Evolutionary conservation across 2,329 filamentous ascomycete species (phyloP).

Genomic region (Colletotrichum orbiculare): DNA sequence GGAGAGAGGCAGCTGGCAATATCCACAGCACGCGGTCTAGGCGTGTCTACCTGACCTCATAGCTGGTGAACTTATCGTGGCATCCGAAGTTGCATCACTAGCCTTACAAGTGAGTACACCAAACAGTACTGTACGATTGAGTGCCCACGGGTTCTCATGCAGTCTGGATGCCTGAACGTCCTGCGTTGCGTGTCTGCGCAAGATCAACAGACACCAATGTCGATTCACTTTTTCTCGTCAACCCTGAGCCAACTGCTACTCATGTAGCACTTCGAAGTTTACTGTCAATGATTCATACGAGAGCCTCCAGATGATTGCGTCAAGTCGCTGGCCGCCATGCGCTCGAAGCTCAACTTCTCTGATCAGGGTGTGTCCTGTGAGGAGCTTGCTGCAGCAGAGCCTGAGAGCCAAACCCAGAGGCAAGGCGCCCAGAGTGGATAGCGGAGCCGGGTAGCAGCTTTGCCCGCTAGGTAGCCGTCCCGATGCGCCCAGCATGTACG

Average conservation of each 20-base stretch:
- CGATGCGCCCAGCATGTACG: constrained; percentile 16
- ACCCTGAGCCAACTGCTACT: not conserved
- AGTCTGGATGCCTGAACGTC: no score
- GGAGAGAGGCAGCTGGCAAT: not conserved
- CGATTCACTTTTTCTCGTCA: not conserved
- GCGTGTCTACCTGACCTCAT: constrained; percentile 27
- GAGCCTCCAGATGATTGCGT: not conserved
- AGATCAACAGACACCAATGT: no score
- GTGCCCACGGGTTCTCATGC: no score
- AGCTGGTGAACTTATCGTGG: constrained; percentile 8
- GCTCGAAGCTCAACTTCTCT: no score
- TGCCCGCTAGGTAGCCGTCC: constrained; percentile 15
- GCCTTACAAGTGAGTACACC: not conserved
- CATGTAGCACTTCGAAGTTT: no score
- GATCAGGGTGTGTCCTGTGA: no score
- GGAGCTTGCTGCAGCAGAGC: constrained; percentile 7
- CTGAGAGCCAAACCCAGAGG: constrained; percentile 4
- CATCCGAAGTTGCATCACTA: constrained; percentile 17
- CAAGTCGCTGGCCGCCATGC: not conserved
- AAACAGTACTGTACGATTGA: no score
- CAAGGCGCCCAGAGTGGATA: constrained; percentile 21
- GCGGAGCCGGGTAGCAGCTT: not conserved
- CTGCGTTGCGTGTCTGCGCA: no score
- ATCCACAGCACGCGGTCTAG: constrained; percentile 17
- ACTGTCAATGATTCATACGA: not conserved